These are phyloP conservation scores for Yarrowia sp. DNA, from an alignment of 805 yeast species.

Conservation along the genomic window DNA sequence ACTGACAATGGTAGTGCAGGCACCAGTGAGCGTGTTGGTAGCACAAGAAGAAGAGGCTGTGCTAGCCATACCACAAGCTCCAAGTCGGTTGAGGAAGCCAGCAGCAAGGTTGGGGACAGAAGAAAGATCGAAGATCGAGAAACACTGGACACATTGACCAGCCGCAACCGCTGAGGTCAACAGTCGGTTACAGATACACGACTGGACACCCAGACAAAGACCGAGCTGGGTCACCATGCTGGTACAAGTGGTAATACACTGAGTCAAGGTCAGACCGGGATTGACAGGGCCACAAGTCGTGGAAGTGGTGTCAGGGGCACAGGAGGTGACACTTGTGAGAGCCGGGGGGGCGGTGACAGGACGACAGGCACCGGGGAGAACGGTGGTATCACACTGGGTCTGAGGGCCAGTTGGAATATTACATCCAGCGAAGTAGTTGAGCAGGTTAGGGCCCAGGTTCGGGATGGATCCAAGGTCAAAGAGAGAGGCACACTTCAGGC, in stretches of 20 bases:
- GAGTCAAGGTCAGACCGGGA: background rate
- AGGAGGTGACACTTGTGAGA: background rate
- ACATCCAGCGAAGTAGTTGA: background rate
- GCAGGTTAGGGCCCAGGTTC: background rate
- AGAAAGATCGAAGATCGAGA: background rate
- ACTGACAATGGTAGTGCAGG: background rate
- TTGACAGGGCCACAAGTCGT: background rate
- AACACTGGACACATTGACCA: background rate
- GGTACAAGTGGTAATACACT: background rate
- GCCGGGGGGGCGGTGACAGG: background rate
- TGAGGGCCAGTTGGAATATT: background rate
- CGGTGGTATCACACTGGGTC: background rate
- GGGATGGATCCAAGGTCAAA: background rate
- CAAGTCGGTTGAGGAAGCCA: background rate
- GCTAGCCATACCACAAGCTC: background rate
- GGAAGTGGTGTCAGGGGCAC: background rate
- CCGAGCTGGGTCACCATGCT: background rate
- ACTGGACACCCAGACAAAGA: background rate
- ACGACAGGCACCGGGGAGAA: conserved; percentile 1
- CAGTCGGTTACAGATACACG: background rate
- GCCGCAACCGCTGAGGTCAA: background rate
- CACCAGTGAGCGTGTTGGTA: background rate
- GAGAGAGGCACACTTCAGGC: background rate
- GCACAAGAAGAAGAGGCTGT: background rate
- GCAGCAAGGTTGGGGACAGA: background rate